Conservation (phyloP, 345 rosid genomes). For the Microthlaspi erraticum region DNA sequence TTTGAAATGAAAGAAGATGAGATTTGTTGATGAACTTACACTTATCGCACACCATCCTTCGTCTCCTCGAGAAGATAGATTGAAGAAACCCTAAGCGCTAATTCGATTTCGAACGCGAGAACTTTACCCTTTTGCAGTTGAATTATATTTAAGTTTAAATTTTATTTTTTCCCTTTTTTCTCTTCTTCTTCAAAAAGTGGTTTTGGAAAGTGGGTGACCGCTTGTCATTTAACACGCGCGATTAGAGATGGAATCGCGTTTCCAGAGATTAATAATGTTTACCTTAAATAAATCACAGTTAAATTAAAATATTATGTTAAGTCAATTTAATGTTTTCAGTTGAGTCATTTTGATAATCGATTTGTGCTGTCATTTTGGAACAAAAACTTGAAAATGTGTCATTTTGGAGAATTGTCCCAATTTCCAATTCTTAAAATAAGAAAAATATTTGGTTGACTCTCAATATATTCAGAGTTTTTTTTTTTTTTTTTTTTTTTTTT, state of each 20-base stretch:
- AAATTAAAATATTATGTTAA: no score
- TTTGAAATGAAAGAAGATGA: neutral
- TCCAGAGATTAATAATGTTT: no score
- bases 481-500: no score
- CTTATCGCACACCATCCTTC: constrained; percentile 88
- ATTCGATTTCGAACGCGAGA: constrained; percentile 11
- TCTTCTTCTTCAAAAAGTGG: neutral
- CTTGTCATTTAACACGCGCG: neutral
- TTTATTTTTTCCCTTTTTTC: neutral
- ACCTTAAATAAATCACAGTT: no score
- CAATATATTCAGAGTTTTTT: no score
- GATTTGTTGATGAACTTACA: constrained; percentile 51
- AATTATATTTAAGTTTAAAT: neutral
- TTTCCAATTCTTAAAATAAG: no score
- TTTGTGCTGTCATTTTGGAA: no score
- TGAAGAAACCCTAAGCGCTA: constrained; percentile 40
- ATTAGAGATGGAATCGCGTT: neutral
- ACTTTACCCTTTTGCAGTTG: neutral
- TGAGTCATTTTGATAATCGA: no score
- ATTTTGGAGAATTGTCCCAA: no score
- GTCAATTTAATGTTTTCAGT: no score
- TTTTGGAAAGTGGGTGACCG: constrained; percentile 5
- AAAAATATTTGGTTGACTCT: no score
- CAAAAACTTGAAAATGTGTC: no score
- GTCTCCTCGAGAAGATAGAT: neutral